Base-by-base conservation (phyloP, 2,329 filamentous ascomycete species). In the Nemania abortiva region DNA sequence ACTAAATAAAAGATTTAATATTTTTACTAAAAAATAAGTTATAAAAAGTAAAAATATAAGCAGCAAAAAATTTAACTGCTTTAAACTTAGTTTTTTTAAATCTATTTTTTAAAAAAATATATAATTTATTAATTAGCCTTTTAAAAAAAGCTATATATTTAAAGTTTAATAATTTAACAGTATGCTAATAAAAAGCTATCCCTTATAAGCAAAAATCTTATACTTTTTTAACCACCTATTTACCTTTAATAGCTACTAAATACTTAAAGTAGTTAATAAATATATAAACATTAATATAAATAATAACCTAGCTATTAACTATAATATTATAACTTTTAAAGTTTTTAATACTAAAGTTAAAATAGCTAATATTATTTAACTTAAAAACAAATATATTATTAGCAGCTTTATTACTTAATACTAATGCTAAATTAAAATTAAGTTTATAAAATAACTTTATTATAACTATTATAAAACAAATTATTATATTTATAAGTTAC, bases 321-420 rank as follows among this genome's bases (percentile, higher is more conserved):
- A 62, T 20, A 6, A 62, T 42, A 18, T 45, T 45, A 27, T 31
- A 7, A 1, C 4, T 7, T n/a, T 39, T 22, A 3, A 31, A 31
- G 20, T 62, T 31, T 27, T 24, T 31, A 2, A 29, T 27, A 20
- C 10, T 18, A 4, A 31, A 45, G 15, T 62, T 34, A 42, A 62
- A 62, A 18, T 62, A 62, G 1, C 47, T 45, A 29, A 62, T 45
- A 13, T 62, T 31, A n/a, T 49, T 24, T 27, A 15, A 42, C 20
- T 49, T 49, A 7, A 22, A 4, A 34, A 34, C 4, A 5, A 34
- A 34, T 9, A 5, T 34, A 22, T 20, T 6, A 4, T 60, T 60
- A 18, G 52, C 47, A 24, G 47, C 5, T 22, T 10, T 11, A 7
- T 6, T 4, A 13, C 6, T 10, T 34, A 10, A 10, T 34, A 10